phyloP scores from a whole-genome alignment of 352 stramenopile genomes.

The Phytophthora foliorum region DNA sequence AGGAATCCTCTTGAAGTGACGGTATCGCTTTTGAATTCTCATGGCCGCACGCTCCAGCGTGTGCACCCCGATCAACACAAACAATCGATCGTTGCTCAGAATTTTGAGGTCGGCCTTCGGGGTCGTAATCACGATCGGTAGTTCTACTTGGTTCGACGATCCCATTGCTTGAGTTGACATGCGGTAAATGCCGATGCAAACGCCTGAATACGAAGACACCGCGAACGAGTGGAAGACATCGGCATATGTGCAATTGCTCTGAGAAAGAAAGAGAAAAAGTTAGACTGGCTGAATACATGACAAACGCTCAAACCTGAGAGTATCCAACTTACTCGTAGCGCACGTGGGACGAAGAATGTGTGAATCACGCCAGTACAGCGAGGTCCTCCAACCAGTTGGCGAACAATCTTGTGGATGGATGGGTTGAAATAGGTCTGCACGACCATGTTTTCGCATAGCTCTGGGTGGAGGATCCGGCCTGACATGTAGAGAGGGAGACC shows the following conservation, averaged over 20 bases:
- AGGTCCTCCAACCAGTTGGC: conserved; percentile 79
- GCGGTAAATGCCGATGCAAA: conserved; percentile 81
- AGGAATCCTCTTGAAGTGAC: conserved; percentile 33
- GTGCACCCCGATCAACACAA: conserved; percentile 80
- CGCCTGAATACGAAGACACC: conserved; percentile 65
- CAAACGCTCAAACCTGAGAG: not conserved
- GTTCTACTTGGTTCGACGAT: conserved; percentile 47
- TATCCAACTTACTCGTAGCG: conserved; percentile 47
- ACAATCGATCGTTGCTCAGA: conserved; percentile 60
- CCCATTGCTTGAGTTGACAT: conserved; percentile 64
- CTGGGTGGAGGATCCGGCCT: conserved; percentile 77
- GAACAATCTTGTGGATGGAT: conserved; percentile 89
- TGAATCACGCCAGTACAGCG: conserved; percentile 83
- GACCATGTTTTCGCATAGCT: conserved; percentile 90
- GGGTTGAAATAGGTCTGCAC: conserved; percentile 87
- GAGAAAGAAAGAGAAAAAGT: conserved; percentile 4
- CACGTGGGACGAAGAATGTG: conserved; percentile 57
- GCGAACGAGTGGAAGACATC: conserved; percentile 75
- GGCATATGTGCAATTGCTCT: conserved; percentile 60
- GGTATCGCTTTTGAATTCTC: conserved; percentile 66
- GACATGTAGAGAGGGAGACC: conserved; percentile 89
- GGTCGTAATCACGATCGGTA: conserved; percentile 84
- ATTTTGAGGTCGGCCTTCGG: conserved; percentile 66
- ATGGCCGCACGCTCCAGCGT: conserved; percentile 73
- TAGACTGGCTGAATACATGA: not conserved